These are phyloP conservation scores for Sambucus nigra DNA, from an alignment of 129 eudicot genomes.

Conservation along the genomic window DNA sequence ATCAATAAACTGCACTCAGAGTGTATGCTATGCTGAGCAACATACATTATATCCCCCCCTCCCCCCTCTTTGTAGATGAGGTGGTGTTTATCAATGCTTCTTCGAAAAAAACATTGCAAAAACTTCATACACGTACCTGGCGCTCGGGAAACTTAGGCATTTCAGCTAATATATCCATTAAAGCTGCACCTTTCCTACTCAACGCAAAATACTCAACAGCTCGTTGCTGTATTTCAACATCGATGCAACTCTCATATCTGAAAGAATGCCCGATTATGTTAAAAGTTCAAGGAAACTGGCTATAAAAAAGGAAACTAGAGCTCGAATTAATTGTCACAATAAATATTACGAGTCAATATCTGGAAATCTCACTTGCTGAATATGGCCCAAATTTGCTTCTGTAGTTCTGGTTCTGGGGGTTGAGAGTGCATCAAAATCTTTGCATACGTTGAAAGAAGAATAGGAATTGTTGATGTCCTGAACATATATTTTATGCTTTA, in stretches of 20 bases:
- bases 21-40: background rate
- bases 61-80: background rate
- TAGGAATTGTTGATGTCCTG: slow-evolving; percentile 88
- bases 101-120: too few species aligned
- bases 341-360: background rate
- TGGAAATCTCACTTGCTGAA: slow-evolving; percentile 63
- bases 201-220: slow-evolving; percentile 86
- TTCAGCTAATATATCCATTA: slow-evolving; percentile 93
- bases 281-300: background rate
- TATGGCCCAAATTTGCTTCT: slow-evolving; percentile 81
- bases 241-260: slow-evolving; percentile 94
- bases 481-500: slow-evolving; percentile 9
- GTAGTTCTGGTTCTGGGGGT: slow-evolving; percentile 82
- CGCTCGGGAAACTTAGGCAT: slow-evolving; percentile 99
- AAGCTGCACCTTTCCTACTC: slow-evolving; percentile 87
- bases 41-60: background rate
- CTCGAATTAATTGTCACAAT: background rate
- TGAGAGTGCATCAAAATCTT: slow-evolving; percentile 96
- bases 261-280: slow-evolving; percentile 9
- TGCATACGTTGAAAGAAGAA: slow-evolving; percentile 92
- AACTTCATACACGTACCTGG: slow-evolving; percentile 49
- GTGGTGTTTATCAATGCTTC: too few species aligned
- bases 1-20: slow-evolving; percentile 1
- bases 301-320: background rate
- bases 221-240: slow-evolving; percentile 97